Evolutionary conservation across 768 basidiomycete species (phyloP).

Genomic region (Crepidotus variabilis): DNA sequence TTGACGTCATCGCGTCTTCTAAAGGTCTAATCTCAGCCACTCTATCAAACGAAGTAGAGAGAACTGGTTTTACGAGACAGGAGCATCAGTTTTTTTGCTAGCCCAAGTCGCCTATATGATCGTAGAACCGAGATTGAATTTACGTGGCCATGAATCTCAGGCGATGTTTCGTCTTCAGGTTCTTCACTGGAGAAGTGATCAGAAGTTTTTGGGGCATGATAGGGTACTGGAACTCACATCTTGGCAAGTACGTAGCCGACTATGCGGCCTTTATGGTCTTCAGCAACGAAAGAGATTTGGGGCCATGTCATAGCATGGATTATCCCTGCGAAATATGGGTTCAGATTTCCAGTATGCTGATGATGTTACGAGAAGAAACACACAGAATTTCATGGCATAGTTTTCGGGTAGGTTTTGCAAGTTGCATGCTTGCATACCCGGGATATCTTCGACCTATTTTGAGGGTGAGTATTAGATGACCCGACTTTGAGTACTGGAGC

Average conservation of each 20-base stretch:
- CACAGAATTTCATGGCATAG: constrained; percentile 80
- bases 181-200: constrained; percentile 28
- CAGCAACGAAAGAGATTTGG: constrained; percentile 88
- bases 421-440: constrained; percentile 93
- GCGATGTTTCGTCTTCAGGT: constrained; percentile 51
- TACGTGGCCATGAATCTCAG: constrained; percentile 82
- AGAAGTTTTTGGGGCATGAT: neutral
- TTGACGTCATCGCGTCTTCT: constrained; percentile 90
- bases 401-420: constrained; percentile 92
- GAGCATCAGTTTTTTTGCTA: constrained; percentile 93
- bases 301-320: constrained; percentile 94
- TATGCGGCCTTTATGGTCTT: constrained; percentile 83
- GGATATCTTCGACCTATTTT: constrained; percentile 75
- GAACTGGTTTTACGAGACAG: constrained; percentile 69
- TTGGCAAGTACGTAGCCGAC: constrained; percentile 96
- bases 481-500: neutral
- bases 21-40: neutral
- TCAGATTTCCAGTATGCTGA: neutral
- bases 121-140: constrained; percentile 95
- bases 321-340: constrained; percentile 53
- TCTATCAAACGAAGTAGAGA: neutral
- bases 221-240: constrained; percentile 54
- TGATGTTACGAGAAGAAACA: constrained; percentile 16
- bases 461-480: neutral
- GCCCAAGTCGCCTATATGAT: constrained; percentile 83